Conservation (phyloP, 768 basidiomycete genomes). For the Podaxis sp. region DNA sequence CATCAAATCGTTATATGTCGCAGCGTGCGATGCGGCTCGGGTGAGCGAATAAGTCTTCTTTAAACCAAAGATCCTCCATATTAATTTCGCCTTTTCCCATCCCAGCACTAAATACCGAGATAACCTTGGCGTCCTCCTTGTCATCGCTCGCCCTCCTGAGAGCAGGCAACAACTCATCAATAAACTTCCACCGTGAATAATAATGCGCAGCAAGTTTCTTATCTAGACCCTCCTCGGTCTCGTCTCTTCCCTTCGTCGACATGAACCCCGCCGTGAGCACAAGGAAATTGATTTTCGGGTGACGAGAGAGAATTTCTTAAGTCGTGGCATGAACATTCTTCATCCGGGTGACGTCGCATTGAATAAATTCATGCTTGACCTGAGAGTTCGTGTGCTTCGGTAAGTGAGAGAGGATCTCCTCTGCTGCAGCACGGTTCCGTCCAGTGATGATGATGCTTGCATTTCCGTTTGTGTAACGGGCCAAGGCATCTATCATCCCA, state of each 20-base stretch:
- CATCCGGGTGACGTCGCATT: constrained; percentile 46
- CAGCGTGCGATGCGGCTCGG: constrained; percentile 27
- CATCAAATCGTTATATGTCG: constrained; percentile 49
- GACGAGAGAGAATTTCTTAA: constrained; percentile 26
- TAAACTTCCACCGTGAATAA: constrained; percentile 51
- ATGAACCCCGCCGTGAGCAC: constrained; percentile 44
- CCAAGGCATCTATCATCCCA: constrained; percentile 42
- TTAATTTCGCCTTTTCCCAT: constrained; percentile 32
- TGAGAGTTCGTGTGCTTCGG: constrained; percentile 27
- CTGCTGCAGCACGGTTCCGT: constrained; percentile 45
- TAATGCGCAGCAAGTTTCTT: constrained; percentile 41
- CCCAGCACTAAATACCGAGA: constrained; percentile 38
- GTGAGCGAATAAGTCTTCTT: constrained; percentile 36
- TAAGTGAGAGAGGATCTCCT: constrained; percentile 35
- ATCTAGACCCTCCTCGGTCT: constrained; percentile 32
- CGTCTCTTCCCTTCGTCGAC: constrained; percentile 33
- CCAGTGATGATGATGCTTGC: constrained; percentile 49
- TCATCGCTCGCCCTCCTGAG: constrained; percentile 38
- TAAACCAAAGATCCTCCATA: constrained; percentile 43
- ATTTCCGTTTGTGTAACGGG: constrained; percentile 39
- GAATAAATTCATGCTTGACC: constrained; percentile 37
- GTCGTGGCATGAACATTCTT: constrained; percentile 35
- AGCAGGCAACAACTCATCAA: constrained; percentile 40
- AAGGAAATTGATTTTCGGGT: constrained; percentile 51
- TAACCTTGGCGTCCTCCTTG: constrained; percentile 47